Conservation (phyloP, 1,139 yeast genomes). For the Debaryomyces sp. region DNA sequence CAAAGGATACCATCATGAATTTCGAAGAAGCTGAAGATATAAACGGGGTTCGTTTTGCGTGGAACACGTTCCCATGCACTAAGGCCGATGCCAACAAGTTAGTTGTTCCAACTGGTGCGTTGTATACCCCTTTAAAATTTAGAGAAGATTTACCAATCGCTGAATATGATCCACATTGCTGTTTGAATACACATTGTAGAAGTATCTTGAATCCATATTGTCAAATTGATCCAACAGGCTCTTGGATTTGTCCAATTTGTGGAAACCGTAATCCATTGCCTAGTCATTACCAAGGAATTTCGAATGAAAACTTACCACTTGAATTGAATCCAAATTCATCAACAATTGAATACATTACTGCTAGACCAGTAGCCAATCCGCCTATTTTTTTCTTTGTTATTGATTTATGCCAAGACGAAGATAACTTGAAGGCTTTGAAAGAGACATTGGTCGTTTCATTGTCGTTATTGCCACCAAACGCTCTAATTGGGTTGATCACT, state of each 20-base stretch:
- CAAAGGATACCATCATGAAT: constrained; percentile 30
- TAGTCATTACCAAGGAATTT: constrained; percentile 81
- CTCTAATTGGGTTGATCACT: constrained; percentile 88
- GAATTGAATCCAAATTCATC: constrained; percentile 79
- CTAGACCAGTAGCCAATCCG: constrained; percentile 86
- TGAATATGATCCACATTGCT: constrained; percentile 86
- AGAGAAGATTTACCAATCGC: constrained; percentile 81
- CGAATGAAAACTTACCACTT: constrained; percentile 82
- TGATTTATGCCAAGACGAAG: constrained; percentile 94
- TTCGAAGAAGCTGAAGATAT: constrained; percentile 55
- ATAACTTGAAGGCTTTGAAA: constrained; percentile 85
- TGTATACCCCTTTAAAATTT: constrained; percentile 88
- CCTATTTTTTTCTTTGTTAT: constrained; percentile 92
- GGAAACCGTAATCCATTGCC: constrained; percentile 84
- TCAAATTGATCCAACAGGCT: constrained; percentile 78
- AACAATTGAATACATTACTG: constrained; percentile 89
- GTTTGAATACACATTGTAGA: constrained; percentile 80
- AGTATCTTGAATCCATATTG: constrained; percentile 88
- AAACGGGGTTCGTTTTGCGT: constrained; percentile 53
- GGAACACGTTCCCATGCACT: constrained; percentile 74
- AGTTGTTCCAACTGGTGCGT: constrained; percentile 92
- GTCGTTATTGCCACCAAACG: constrained; percentile 87
- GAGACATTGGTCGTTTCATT: constrained; percentile 83
- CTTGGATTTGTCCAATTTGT: constrained; percentile 94
- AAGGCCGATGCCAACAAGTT: constrained; percentile 88